Percentiles rank a stretch among this genome's conserved stretches.
phyloP scores from a whole-genome alignment of 1,139 yeast species.

The Debaryomycetaceae sp. region DNA sequence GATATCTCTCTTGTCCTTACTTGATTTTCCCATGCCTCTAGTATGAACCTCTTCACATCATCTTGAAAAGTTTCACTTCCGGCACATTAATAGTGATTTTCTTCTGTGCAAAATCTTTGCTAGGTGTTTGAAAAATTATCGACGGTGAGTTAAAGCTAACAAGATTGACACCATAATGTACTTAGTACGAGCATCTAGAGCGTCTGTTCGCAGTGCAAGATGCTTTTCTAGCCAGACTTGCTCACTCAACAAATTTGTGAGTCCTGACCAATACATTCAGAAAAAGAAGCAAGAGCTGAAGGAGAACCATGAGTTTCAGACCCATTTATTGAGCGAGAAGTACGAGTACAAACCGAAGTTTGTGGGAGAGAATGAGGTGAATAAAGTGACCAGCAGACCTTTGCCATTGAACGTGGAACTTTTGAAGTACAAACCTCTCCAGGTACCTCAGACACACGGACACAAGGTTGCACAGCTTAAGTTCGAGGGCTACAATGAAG shows the following conservation, averaged over 20 bases:
- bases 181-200: not conserved
- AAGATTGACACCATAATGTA: not conserved
- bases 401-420: slow-evolving; percentile 82
- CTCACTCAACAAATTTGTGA: slow-evolving; percentile 14
- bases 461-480: slow-evolving; percentile 69
- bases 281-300: slow-evolving; percentile 22
- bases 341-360: slow-evolving; percentile 42
- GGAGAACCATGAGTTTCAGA: slow-evolving; percentile 29
- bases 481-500: slow-evolving; percentile 69
- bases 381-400: slow-evolving; percentile 42
- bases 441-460: slow-evolving; percentile 64
- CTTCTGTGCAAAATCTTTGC: not conserved
- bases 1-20: slow-evolving; percentile 91
- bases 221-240: not conserved
- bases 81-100: not conserved
- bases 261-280: slow-evolving; percentile 31
- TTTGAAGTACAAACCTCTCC: slow-evolving; percentile 77
- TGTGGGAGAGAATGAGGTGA: slow-evolving; percentile 28
- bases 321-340: slow-evolving; percentile 25
- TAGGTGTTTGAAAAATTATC: not conserved
- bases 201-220: slow-evolving; percentile 1
- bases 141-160: not conserved
- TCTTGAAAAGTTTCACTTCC: not conserved
- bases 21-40: slow-evolving; percentile 78
- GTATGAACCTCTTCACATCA: not conserved